A percentile compares a stretch with the other conserved stretches of the same genome.
phyloP scores from a whole-genome alignment of 202 grass and related monocot genomes.

The Musa balbisiana region DNA sequence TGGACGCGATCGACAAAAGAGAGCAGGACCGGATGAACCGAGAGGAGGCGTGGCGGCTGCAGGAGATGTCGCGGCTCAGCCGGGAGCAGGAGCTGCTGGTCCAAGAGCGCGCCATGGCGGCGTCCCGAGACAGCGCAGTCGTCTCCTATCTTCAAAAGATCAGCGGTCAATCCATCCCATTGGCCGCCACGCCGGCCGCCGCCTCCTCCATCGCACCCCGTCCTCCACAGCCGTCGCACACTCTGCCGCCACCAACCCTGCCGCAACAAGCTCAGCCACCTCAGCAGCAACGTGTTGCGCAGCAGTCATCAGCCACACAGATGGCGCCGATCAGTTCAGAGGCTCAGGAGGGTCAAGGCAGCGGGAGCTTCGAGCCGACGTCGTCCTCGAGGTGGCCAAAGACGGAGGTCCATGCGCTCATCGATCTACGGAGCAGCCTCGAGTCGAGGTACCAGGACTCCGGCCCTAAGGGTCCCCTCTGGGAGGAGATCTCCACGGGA shows the following conservation, averaged over 20 bases:
- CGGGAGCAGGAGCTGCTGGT: conserved; percentile 10
- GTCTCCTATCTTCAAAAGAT: conserved; percentile 16
- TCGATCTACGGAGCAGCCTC: background rate
- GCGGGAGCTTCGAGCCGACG: background rate
- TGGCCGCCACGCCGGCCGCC: background rate
- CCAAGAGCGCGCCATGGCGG: conserved; percentile 17
- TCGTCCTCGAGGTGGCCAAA: conserved; percentile 9
- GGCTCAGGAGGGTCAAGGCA: background rate
- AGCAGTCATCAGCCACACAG: background rate
- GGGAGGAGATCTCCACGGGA: conserved; percentile 8
- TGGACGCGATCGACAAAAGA: conserved; percentile 15
- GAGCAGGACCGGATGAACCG: conserved; percentile 14
- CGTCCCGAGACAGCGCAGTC: conserved; percentile 1
- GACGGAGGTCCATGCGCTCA: conserved; percentile 8
- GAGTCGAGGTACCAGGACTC: conserved; percentile 1
- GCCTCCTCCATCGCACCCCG: background rate
- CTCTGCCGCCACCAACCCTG: background rate
- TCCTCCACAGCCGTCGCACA: background rate
- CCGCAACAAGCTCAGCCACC: background rate
- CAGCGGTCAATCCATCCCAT: background rate
- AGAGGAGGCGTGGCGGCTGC: conserved; percentile 17
- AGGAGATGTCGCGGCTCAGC: conserved; percentile 9
- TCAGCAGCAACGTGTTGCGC: background rate
- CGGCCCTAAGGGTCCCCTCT: conserved; percentile 1
- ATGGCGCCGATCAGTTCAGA: background rate